Conservation (phyloP, 768 basidiomycete genomes). For the Cubamyces sp. region DNA sequence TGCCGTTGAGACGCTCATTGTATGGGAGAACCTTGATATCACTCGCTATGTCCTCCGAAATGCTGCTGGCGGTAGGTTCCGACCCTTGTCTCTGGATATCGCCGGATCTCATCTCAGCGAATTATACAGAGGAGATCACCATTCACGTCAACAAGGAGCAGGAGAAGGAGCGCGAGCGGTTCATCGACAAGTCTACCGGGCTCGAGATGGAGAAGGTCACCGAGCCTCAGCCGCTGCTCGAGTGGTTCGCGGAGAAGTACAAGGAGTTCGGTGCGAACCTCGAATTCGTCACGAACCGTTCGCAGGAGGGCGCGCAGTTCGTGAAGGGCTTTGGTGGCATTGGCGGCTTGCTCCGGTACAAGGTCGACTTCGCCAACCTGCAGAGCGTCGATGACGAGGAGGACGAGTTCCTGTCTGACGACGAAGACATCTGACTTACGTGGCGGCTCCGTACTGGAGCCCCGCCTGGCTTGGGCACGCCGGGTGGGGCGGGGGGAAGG, state of each 20-base stretch:
- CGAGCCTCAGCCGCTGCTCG: constrained; percentile 87
- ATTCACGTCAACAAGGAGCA: constrained; percentile 79
- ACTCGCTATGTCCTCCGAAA: constrained; percentile 88
- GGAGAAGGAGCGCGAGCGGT: constrained; percentile 93
- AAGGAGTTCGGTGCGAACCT: constrained; percentile 96
- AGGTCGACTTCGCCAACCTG: constrained; percentile 92
- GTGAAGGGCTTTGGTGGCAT: constrained; percentile 99
- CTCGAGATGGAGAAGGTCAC: constrained; percentile 89
- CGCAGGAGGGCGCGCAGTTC: constrained; percentile 97
- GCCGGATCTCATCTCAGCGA: neutral
- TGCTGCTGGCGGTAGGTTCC: constrained; percentile 77
- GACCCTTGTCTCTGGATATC: neutral
- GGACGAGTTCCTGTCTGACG: constrained; percentile 82
- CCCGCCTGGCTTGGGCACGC: constrained; percentile 65
- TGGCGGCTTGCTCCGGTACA: constrained; percentile 94
- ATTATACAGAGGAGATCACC: constrained; percentile 75
- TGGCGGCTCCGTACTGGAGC: constrained; percentile 83
- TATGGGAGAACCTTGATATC: constrained; percentile 97
- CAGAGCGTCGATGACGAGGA: constrained; percentile 78
- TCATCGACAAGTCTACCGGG: constrained; percentile 92
- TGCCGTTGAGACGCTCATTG: constrained; percentile 94
- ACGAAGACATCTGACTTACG: constrained; percentile 82
- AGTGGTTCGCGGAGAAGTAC: constrained; percentile 99
- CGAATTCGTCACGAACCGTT: constrained; percentile 95
- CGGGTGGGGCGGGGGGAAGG: constrained; percentile 60